Conservation (phyloP, 768 basidiomycete genomes). For the Boletus barrowsii region DNA sequence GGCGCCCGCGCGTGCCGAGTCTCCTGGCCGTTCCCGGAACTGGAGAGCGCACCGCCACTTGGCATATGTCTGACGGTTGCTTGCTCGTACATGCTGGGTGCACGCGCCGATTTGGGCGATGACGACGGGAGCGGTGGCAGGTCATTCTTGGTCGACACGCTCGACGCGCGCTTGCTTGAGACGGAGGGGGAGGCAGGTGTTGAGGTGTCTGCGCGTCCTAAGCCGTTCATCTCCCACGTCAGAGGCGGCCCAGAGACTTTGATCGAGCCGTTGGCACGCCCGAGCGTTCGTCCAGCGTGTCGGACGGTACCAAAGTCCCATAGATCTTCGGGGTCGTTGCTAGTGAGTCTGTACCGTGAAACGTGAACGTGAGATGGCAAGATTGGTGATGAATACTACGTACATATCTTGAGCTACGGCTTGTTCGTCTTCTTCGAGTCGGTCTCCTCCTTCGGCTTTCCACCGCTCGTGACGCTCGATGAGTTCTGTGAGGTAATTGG, state of each 20-base stretch:
- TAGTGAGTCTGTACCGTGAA: constrained; percentile 40
- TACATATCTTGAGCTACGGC: constrained; percentile 63
- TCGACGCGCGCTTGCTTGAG: constrained; percentile 28
- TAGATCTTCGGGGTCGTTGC: constrained; percentile 72
- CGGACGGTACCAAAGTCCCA: constrained; percentile 99
- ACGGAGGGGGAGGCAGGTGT: constrained; percentile 29
- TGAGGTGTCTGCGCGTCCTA: constrained; percentile 39
- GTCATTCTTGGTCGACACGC: constrained; percentile 56
- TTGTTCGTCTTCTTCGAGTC: constrained; percentile 67
- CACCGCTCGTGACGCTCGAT: constrained; percentile 94
- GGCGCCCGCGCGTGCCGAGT: constrained; percentile 41
- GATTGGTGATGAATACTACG: constrained; percentile 21
- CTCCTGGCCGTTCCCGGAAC: constrained; percentile 26
- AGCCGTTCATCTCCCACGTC: constrained; percentile 78
- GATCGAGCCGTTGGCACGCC: constrained; percentile 55
- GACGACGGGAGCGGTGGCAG: constrained; percentile 58
- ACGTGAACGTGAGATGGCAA: not conserved
- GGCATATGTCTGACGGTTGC: constrained; percentile 67
- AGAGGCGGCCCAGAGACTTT: constrained; percentile 64
- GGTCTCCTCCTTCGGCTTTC: constrained; percentile 85
- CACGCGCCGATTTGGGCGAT: constrained; percentile 33
- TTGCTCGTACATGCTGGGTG: constrained; percentile 47
- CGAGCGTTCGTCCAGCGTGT: constrained; percentile 67
- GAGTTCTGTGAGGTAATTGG: constrained; percentile 89
- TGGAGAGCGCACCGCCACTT: constrained; percentile 19